These are phyloP conservation scores for Athelia psychrophila DNA, from an alignment of 1,284 basidiomycete species.

Conservation along the genomic window DNA sequence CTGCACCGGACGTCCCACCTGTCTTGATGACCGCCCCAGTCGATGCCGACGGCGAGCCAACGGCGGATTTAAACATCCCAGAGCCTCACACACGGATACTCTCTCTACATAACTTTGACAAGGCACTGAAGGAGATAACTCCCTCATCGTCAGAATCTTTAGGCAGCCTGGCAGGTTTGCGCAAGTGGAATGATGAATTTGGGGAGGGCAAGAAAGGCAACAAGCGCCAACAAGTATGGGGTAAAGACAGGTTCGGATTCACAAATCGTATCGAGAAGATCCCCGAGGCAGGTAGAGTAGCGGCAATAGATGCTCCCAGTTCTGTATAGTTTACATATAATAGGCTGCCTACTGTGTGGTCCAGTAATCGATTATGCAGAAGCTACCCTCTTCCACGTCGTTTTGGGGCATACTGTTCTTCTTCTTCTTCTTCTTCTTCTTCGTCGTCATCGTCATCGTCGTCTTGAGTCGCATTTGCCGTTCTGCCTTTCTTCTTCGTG, in stretches of 20 bases:
- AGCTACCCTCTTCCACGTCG: conserved; percentile 23
- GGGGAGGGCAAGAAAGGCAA: conserved; percentile 72
- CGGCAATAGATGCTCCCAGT: conserved; percentile 8
- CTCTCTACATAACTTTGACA: conserved; percentile 66
- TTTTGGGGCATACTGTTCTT: conserved; percentile 21
- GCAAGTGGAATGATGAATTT: conserved; percentile 92
- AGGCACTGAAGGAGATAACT: conserved; percentile 83
- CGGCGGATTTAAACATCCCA: neutral
- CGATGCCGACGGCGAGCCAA: neutral
- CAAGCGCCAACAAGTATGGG: conserved; percentile 67
- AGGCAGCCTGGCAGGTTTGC: conserved; percentile 76
- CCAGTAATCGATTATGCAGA: conserved; percentile 13
- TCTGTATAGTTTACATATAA: neutral
- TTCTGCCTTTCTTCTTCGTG: conserved; percentile 26
- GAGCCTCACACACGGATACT: conserved; percentile 39
- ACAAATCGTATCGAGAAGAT: conserved; percentile 35
- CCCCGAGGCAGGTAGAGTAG: conserved; percentile 43
- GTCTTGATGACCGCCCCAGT: neutral
- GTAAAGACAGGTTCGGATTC: conserved; percentile 74
- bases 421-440: conserved; percentile 24
- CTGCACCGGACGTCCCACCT: neutral
- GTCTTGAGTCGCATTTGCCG: conserved; percentile 26
- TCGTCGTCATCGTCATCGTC: conserved; percentile 34
- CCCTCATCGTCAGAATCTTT: conserved; percentile 82
- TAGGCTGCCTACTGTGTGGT: neutral